Conservation (phyloP, 306 rosid species). For the Trichosanthes cucumerina region DNA sequence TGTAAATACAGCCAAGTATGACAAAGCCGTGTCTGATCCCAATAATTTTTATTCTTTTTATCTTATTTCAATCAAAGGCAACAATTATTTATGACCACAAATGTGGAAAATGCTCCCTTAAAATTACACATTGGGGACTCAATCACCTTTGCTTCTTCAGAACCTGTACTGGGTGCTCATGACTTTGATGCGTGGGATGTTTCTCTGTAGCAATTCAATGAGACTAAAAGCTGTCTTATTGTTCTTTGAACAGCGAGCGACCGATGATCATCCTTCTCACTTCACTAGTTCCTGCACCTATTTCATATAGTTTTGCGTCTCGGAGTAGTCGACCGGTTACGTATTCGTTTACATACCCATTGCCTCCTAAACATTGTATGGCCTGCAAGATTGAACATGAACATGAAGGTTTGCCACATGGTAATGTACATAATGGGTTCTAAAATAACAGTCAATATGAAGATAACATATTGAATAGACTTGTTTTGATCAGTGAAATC, state of each 20-base stretch:
- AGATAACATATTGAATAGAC: neutral
- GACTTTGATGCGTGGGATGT: neutral
- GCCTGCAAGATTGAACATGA: conserved; percentile 39
- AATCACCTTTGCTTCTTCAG: neutral
- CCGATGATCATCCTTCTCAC: conserved; percentile 89
- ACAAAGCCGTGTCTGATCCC: neutral
- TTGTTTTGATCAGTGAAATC: neutral
- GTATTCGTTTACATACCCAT: conserved; percentile 90
- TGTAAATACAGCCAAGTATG: neutral
- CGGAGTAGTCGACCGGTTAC: conserved; percentile 76
- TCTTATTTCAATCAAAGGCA: neutral
- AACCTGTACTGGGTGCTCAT: neutral
- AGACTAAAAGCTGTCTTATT: conserved; percentile 17
- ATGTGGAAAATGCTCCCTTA: neutral
- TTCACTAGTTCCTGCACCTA: conserved; percentile 91
- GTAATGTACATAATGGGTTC: neutral
- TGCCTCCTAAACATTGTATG: conserved; percentile 89
- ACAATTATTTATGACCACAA: neutral
- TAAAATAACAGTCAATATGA: neutral
- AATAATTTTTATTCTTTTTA: neutral
- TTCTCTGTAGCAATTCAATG: neutral
- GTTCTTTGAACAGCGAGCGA: conserved; percentile 74
- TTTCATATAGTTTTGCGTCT: conserved; percentile 81
- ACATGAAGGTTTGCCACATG: neutral
- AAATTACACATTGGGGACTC: neutral